phyloP scores from a whole-genome alignment of 2,329 filamentous ascomycete species.

The Tolypocladium endophyticum region DNA sequence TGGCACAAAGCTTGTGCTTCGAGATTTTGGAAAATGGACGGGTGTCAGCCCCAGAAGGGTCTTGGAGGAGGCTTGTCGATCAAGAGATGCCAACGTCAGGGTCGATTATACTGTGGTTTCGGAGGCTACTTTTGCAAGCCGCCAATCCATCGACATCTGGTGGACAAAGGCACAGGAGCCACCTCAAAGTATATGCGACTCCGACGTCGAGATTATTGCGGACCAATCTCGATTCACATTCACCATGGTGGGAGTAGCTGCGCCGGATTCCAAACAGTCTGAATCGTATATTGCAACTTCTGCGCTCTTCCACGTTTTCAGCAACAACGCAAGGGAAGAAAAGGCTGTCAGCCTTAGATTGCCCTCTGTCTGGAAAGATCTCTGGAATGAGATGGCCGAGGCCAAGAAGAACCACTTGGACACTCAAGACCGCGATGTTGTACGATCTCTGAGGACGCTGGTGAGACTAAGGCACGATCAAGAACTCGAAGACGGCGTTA shows the following conservation, averaged over 20 bases:
- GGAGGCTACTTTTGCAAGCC: constrained; percentile 61
- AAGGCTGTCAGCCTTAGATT: constrained; percentile 66
- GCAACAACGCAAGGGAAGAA: constrained; percentile 70
- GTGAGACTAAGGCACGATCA: constrained; percentile 59
- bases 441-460: constrained; percentile 59
- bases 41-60: constrained; percentile 67
- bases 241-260: constrained; percentile 65
- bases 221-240: constrained; percentile 48
- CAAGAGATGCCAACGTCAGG: constrained; percentile 61
- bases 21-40: constrained; percentile 76
- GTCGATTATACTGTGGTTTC: constrained; percentile 62
- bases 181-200: constrained; percentile 19
- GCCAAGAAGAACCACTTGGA: constrained; percentile 61
- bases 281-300: constrained; percentile 77
- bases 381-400: constrained; percentile 72
- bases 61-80: constrained; percentile 79
- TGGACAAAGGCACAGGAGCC: constrained; percentile 68
- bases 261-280: constrained; percentile 68
- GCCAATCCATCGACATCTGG: constrained; percentile 61
- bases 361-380: constrained; percentile 69
- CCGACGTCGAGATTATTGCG: constrained; percentile 33
- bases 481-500: constrained; percentile 62
- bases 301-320: constrained; percentile 73
- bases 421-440: constrained; percentile 53
- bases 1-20: constrained; percentile 49